Percentiles rank a stretch among this genome's conserved stretches.
Conservation (phyloP, 2,329 filamentous ascomycete species). For the Ceratocystis destructans region DNA sequence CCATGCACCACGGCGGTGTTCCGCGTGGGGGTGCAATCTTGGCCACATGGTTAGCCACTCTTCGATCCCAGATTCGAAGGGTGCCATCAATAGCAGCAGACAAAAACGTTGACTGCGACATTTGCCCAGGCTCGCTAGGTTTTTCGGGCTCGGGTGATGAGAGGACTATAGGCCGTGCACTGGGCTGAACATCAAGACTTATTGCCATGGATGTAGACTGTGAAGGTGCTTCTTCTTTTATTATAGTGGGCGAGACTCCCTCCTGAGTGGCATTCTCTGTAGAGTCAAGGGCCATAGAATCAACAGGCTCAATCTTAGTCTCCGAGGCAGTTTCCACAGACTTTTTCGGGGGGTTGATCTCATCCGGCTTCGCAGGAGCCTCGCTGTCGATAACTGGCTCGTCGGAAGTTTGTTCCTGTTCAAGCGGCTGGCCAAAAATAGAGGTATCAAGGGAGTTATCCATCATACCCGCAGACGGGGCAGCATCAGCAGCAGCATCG, state of each 20-base stretch:
- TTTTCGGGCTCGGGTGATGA: constrained; percentile 25
- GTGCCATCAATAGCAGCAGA: constrained; percentile 78
- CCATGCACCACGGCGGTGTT: constrained; percentile 94
- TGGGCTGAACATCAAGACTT: constrained; percentile 9
- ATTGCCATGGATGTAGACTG: not conserved
- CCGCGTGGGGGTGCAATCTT: constrained; percentile 59
- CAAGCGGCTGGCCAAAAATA: constrained; percentile 24
- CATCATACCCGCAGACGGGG: constrained; percentile 2
- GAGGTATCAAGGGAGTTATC: constrained; percentile 24
- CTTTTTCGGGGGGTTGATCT: not conserved
- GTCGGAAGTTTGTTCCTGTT: not conserved
- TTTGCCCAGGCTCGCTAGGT: constrained; percentile 41
- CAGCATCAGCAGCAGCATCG: not conserved
- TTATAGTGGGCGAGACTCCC: constrained; percentile 14
- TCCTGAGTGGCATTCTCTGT: not conserved
- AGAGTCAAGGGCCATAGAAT: constrained; percentile 8
- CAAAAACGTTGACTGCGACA: constrained; percentile 68
- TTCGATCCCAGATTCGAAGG: constrained; percentile 83
- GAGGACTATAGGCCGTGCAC: constrained; percentile 11
- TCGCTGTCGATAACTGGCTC: constrained; percentile 24
- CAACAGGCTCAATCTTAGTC: not conserved
- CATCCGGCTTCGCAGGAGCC: not conserved
- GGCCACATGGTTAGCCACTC: constrained; percentile 62
- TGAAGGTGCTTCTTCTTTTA: constrained; percentile 5
- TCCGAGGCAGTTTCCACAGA: not conserved